Conservation (phyloP, 257 asterid species). For the Salvia rosmarinus region DNA sequence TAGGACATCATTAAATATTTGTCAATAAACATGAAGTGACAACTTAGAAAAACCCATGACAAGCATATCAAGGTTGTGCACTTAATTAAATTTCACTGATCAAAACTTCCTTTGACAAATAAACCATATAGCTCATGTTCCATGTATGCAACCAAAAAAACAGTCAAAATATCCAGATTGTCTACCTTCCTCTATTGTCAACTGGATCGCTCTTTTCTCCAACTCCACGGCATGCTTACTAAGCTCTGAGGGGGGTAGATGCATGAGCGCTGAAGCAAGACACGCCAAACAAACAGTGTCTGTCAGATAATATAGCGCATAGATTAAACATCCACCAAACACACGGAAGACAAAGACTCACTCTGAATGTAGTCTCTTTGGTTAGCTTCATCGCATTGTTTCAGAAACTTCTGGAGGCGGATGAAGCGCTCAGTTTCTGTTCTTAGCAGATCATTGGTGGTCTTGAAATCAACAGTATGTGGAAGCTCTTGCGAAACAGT, state of each 20-base stretch:
- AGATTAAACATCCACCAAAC: conserved; percentile 30
- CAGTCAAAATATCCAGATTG: not conserved
- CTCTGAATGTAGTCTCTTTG: conserved; percentile 61
- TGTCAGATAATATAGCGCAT: conserved; percentile 2
- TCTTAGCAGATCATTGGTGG: conserved; percentile 52
- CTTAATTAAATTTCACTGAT: not conserved
- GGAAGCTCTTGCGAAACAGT: conserved; percentile 55
- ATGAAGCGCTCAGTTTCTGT: conserved; percentile 69
- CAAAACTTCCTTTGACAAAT: not conserved
- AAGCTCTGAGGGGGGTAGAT: conserved; percentile 64
- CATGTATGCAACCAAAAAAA: conserved; percentile 13
- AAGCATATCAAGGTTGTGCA: not conserved
- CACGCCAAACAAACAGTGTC: conserved; percentile 37
- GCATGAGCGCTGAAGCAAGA: conserved; percentile 60
- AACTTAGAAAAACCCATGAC: conserved; percentile 4
- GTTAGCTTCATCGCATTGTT: conserved; percentile 68
- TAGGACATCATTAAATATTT: not conserved
- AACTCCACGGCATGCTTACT: conserved; percentile 76
- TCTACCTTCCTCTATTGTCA: conserved; percentile 77
- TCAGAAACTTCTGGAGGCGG: conserved; percentile 73
- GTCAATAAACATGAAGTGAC: not conserved
- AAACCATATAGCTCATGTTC: conserved; percentile 31
- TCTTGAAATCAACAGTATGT: conserved; percentile 44
- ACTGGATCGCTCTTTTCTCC: conserved; percentile 74
- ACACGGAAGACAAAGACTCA: conserved; percentile 49